phyloP scores from a whole-genome alignment of 1,284 basidiomycete species.

The Farysia itapuensis region DNA sequence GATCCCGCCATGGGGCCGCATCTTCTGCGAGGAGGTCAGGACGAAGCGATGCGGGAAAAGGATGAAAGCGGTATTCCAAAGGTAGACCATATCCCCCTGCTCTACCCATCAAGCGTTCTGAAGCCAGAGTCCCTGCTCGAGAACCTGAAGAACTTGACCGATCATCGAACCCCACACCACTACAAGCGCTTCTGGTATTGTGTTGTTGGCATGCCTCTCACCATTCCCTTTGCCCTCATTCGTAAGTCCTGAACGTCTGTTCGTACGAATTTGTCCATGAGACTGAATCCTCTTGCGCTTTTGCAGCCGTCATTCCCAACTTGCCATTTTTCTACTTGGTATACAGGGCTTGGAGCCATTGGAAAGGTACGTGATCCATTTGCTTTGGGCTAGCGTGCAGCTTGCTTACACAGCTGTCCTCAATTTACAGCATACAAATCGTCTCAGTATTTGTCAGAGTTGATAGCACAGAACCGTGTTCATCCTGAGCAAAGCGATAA shows the following conservation, averaged over 20 bases:
- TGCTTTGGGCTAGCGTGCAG: neutral
- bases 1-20: constrained; percentile 48
- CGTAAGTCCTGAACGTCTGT: constrained; percentile 37
- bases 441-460: constrained; percentile 33
- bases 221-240: constrained; percentile 52
- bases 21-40: constrained; percentile 11
- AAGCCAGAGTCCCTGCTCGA: constrained; percentile 23
- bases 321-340: constrained; percentile 57
- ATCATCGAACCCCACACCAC: constrained; percentile 47
- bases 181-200: constrained; percentile 41
- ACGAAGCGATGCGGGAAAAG: neutral
- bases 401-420: neutral
- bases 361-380: constrained; percentile 38
- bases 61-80: constrained; percentile 5
- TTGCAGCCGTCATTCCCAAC: constrained; percentile 52
- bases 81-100: constrained; percentile 40
- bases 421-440: constrained; percentile 51
- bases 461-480: constrained; percentile 38
- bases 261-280: neutral
- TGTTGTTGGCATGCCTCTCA: constrained; percentile 50
- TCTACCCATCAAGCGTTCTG: constrained; percentile 45
- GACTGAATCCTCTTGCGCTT: neutral
- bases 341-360: constrained; percentile 54
- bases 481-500: constrained; percentile 37
- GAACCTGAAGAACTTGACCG: constrained; percentile 36